Conservation (phyloP, 805 yeast genomes). For the Pichia deserticola region DNA sequence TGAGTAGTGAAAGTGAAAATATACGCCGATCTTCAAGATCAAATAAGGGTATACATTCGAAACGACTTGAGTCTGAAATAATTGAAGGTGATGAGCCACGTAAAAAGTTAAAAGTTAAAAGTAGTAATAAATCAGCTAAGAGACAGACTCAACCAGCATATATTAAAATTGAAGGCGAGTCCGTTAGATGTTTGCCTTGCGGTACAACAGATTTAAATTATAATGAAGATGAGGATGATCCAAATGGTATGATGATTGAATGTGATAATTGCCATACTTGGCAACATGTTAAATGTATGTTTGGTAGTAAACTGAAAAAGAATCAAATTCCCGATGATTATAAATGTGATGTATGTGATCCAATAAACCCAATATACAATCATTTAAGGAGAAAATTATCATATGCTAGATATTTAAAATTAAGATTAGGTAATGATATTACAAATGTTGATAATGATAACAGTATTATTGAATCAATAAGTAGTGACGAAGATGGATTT, state of each 20-base stretch:
- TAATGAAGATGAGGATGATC: conserved; percentile 44
- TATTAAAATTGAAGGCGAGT: conserved; percentile 1
- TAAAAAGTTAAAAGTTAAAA: background rate
- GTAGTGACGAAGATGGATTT: too few species aligned
- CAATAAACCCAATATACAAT: conserved; percentile 26
- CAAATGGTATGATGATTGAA: conserved; percentile 36
- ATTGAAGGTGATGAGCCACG: background rate
- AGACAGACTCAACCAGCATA: background rate
- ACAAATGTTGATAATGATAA: conserved; percentile 6
- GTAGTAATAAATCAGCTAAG: background rate
- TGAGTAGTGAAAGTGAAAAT: background rate
- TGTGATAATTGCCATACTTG: conserved; percentile 63
- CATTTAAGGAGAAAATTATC: conserved; percentile 27
- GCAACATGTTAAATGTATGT: conserved; percentile 65
- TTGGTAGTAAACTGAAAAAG: conserved; percentile 32
- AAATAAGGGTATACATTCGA: conserved; percentile 33
- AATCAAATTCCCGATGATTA: conserved; percentile 40
- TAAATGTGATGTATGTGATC: conserved; percentile 48
- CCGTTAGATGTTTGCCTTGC: conserved; percentile 53
- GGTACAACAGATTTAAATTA: conserved; percentile 52
- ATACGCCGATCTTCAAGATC: conserved; percentile 37
- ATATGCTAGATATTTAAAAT: conserved; percentile 22
- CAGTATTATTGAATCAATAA: conserved; percentile 1
- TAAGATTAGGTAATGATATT: conserved; percentile 3
- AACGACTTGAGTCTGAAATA: background rate